Conservation (phyloP, 73 alveolate genomes). For the Durusdinium trenchii region DNA sequence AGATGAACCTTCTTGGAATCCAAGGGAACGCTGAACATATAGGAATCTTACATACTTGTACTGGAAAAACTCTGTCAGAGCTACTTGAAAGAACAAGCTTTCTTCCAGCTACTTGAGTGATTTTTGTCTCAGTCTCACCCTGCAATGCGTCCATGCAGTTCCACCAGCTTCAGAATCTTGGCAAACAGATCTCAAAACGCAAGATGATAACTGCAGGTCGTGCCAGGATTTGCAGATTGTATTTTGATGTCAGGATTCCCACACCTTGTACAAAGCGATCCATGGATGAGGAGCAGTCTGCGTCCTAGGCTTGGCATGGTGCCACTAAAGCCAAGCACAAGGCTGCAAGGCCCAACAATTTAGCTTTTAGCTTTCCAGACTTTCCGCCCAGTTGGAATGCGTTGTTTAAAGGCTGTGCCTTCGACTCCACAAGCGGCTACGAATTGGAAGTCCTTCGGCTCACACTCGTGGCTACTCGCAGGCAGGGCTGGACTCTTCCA, state of each 20-base stretch:
- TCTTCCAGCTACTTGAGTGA: no score
- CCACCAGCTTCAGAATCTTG: constrained; percentile 61
- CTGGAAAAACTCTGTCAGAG: no score
- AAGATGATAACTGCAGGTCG: no score
- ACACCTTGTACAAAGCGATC: constrained; percentile 92
- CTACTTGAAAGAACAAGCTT: no score
- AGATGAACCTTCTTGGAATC: no score
- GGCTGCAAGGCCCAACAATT: background rate
- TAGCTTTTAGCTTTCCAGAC: background rate
- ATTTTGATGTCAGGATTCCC: constrained; percentile 56
- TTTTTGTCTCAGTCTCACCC: no score
- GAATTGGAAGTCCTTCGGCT: constrained; percentile 82
- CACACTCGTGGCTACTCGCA: constrained; percentile 74
- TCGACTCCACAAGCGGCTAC: constrained; percentile 82
- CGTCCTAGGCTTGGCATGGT: background rate
- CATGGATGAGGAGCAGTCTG: constrained; percentile 91
- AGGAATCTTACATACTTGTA: no score
- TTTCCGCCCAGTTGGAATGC: no score
- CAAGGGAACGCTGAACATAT: no score
- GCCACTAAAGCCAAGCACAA: background rate
- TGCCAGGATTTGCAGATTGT: no score
- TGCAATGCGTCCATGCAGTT: constrained; percentile 72
- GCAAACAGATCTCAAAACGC: no score
- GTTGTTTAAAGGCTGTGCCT: constrained; percentile 49
- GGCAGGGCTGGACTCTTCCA: constrained; percentile 10